Evolutionary conservation across 2,329 filamentous ascomycete genomes (phyloP), one percentile per base, ranked within the genome.

Genomic region (Neocucurbitaria cava): DNA sequence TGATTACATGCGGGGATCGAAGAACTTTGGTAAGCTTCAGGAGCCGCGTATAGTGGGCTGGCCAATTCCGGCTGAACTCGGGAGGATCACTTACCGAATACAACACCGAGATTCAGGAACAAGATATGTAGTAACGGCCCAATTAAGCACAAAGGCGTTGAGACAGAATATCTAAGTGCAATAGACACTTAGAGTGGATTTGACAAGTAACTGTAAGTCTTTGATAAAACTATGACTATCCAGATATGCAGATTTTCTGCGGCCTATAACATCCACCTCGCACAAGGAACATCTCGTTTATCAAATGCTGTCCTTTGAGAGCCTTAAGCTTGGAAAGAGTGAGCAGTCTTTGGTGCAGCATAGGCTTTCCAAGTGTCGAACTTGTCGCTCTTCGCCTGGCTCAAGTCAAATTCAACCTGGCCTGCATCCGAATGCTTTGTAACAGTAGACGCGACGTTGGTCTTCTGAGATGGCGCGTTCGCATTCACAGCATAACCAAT

Each of bases 361-460:
- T 63, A 65, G 11, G 46, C 54, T 40, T 64, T 68, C 70, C 70
- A 72, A 2, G 56, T 62, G 7, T 46, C 59, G 54, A 68, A 71
- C 15, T 62, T 47, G 20, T 48, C 54, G 30, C 54, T 65, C 55
- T 55, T 62, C 17, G 70, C 69, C 46, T 61, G 62, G 46, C 57
- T 54, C 13, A 72, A 42, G 54, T 68, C 59, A 43, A 72, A 63
- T 2, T 48, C 56, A 6, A 54, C 64, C 33, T 64, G 58, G 20
- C 68, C 69, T 49, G 70, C 56, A 1, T 38, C 50, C 2, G 49
- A 58, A 51, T 72, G 69, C 47, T 67, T 69, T 2, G 52, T 49
- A 11, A 71, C 58, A 28, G 40, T 31, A 5, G 54, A 53, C 0
- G 54, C 51, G 5, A 61, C 47, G 48, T 59, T 66, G 9, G 58